Evolutionary conservation across 371 early-diverging fungal species (phyloP).

Genomic region (Rhizomucor miehei): DNA sequence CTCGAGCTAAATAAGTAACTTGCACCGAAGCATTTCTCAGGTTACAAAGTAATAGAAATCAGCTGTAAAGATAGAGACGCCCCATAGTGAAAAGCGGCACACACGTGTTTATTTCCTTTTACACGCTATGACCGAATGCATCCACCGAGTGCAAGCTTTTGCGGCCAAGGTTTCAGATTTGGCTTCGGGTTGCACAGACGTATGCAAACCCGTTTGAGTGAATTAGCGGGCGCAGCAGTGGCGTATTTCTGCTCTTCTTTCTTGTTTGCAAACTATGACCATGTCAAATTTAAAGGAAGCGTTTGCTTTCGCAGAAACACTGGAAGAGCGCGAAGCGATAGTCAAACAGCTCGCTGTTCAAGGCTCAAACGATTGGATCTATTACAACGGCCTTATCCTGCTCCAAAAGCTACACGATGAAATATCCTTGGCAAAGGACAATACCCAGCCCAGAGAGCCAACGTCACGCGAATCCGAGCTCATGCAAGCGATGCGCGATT

Average conservation of each 20-base stretch:
- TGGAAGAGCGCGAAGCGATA: slow-evolving; percentile 12
- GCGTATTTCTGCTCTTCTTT: slow-evolving; percentile 3
- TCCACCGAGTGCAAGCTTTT: too few relatives aligned
- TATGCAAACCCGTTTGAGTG: not conserved
- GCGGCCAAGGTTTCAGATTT: too few relatives aligned
- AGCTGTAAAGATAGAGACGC: too few relatives aligned
- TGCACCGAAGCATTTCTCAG: too few relatives aligned
- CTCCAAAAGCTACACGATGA: slow-evolving; percentile 27
- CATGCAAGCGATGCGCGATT: slow-evolving; percentile 13
- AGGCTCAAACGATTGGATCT: slow-evolving; percentile 31
- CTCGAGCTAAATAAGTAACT: too few relatives aligned
- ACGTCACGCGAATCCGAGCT: slow-evolving; percentile 19
- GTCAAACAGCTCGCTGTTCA: slow-evolving; percentile 14
- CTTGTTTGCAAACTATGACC: slow-evolving; percentile 4
- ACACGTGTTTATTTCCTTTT: too few relatives aligned
- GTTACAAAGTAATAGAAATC: too few relatives aligned
- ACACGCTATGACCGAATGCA: too few relatives aligned
- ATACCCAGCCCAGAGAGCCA: slow-evolving; percentile 1
- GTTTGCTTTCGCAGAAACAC: slow-evolving; percentile 16
- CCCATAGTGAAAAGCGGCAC: too few relatives aligned
- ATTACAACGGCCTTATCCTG: slow-evolving; percentile 34
- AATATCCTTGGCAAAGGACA: not conserved
- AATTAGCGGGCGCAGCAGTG: not conserved
- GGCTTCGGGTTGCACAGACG: not conserved
- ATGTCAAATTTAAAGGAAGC: slow-evolving; percentile 15